phyloP scores from a whole-genome alignment of 768 basidiomycete genomes.

The Mycena leptocephala region DNA sequence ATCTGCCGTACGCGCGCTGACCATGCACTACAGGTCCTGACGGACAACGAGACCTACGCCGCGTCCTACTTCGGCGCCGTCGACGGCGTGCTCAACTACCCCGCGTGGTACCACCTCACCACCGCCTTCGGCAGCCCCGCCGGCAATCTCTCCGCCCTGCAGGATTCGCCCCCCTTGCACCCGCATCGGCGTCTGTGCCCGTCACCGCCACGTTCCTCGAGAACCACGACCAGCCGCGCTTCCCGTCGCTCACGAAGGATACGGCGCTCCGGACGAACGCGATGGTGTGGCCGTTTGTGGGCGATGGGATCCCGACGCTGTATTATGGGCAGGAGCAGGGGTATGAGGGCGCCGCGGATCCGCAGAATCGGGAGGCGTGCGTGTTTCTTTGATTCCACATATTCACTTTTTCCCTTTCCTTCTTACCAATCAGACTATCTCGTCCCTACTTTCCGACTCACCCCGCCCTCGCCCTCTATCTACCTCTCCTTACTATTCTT shows the following conservation, averaged over 20 bases:
- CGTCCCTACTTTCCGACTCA: too few relatives aligned
- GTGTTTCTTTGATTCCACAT: conserved; percentile 19
- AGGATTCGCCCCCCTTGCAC: conserved; percentile 51
- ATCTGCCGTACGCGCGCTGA: not conserved
- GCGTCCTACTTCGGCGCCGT: conserved; percentile 63
- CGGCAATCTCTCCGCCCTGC: conserved; percentile 62
- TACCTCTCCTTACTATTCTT: not conserved
- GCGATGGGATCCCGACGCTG: conserved; percentile 79
- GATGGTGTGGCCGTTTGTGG: conserved; percentile 75
- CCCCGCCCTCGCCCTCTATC: not conserved
- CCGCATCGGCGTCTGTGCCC: conserved; percentile 56
- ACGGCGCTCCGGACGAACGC: conserved; percentile 70
- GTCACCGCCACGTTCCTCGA: conserved; percentile 78
- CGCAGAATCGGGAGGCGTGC: conserved; percentile 76
- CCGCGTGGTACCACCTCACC: conserved; percentile 67
- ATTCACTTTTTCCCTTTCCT: not conserved
- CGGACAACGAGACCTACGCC: conserved; percentile 46
- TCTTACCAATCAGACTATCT: not conserved
- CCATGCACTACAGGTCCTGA: conserved; percentile 38
- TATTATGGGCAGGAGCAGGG: conserved; percentile 85
- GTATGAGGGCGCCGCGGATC: conserved; percentile 71
- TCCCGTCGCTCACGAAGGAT: conserved; percentile 66
- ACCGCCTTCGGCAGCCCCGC: conserved; percentile 69
- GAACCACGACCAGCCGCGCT: conserved; percentile 79
- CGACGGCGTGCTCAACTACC: conserved; percentile 75